Percentiles rank a stretch among this genome's conserved stretches.
Evolutionary conservation across 345 rosid genomes (phyloP).

Genomic region (Aquilaria yunnanensis): DNA sequence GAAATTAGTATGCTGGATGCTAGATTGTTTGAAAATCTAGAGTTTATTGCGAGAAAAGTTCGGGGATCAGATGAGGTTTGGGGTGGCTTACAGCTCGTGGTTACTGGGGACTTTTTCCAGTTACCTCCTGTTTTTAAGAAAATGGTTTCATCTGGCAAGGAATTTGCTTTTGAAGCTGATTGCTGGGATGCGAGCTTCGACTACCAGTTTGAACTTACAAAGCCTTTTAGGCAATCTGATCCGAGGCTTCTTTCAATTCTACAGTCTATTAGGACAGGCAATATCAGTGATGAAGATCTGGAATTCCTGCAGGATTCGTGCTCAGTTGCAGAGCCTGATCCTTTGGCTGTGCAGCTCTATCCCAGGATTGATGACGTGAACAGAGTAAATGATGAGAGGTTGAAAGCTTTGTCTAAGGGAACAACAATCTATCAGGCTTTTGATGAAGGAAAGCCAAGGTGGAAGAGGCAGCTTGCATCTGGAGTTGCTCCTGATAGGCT

Average conservation of each 20-base stretch:
- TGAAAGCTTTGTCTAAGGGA: conserved; percentile 8
- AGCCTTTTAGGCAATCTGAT: conserved; percentile 33
- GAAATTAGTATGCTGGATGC: conserved; percentile 31
- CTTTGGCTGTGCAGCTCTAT: conserved; percentile 7
- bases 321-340: conserved; percentile 2
- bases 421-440: conserved; percentile 1
- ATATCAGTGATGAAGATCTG: conserved; percentile 4
- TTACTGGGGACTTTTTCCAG: conserved; percentile 32
- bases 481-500: conserved; percentile 10
- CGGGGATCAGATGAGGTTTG: conserved; percentile 16
- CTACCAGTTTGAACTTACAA: conserved; percentile 22
- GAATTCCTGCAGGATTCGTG: conserved; percentile 4
- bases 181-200: conserved; percentile 33
- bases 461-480: conserved; percentile 9
- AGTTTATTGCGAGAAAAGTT: conserved; percentile 20
- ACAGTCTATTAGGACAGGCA: conserved; percentile 12
- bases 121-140: conserved; percentile 12
- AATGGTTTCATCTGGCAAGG: background rate
- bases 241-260: conserved; percentile 20
- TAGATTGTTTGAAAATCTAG: conserved; percentile 24
- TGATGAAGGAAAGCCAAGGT: conserved; percentile 1
- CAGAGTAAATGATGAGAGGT: conserved; percentile 4
- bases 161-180: conserved; percentile 34
- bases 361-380: conserved; percentile 14
- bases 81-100: conserved; percentile 39